These are phyloP conservation scores for Geotrichum europaeum DNA, from an alignment of 1,139 yeast species.

Conservation along the genomic window DNA sequence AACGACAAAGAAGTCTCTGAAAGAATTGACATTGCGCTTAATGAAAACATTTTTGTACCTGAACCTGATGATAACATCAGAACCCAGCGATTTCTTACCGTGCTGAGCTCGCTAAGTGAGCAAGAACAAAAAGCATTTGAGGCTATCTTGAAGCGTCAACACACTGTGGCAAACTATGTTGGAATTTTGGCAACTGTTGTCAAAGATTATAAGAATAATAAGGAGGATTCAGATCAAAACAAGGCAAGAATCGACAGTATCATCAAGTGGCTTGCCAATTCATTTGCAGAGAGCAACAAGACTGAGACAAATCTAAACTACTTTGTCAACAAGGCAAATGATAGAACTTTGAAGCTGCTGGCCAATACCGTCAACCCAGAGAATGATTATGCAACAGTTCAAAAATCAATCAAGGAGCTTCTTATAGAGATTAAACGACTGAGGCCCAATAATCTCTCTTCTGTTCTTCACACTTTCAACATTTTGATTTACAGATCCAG, in stretches of 20 bases:
- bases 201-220: conserved; percentile 28
- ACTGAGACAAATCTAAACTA: conserved; percentile 46
- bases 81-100: conserved; percentile 47
- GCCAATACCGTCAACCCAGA: conserved; percentile 42
- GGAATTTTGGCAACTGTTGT: conserved; percentile 32
- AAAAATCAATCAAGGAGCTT: conserved; percentile 59
- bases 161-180: conserved; percentile 39
- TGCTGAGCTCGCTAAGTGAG: conserved; percentile 47
- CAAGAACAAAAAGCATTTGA: conserved; percentile 59
- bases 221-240: conserved; percentile 26
- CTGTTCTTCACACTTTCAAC: conserved; percentile 34
- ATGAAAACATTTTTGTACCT: conserved; percentile 58
- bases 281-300: conserved; percentile 45
- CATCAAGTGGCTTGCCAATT: conserved; percentile 56
- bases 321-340: conserved; percentile 34
- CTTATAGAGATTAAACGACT: conserved; percentile 2
- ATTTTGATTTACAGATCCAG: conserved; percentile 58
- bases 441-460: background rate
- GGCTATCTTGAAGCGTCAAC: conserved; percentile 66
- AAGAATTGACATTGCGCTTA: conserved; percentile 56
- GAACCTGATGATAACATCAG: conserved; percentile 44
- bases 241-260: conserved; percentile 47
- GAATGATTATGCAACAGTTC: conserved; percentile 55
- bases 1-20: conserved; percentile 65
- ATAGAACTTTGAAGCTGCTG: conserved; percentile 9